Evolutionary conservation across 2,329 filamentous ascomycete genomes (phyloP).

Genomic region (Beauveria bassiana): DNA sequence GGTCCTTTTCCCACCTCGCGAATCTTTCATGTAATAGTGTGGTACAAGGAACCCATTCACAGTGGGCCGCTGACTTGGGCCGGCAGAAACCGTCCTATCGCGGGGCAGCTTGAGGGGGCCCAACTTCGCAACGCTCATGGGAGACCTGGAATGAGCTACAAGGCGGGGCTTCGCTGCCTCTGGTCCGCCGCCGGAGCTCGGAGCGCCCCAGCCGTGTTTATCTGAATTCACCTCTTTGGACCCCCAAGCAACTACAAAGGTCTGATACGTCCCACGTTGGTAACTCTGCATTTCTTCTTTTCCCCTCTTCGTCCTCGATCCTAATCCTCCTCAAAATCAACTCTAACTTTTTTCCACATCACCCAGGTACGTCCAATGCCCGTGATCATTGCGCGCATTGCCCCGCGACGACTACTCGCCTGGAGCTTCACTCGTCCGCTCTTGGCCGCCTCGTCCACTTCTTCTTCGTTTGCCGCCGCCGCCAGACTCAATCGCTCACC

Average conservation of each 20-base stretch:
- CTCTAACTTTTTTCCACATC: neutral
- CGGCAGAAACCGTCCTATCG: slow-evolving; percentile 14
- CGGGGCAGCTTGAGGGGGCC: neutral
- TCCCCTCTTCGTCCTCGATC: neutral
- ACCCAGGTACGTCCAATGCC: slow-evolving; percentile 23
- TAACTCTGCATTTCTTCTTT: neutral
- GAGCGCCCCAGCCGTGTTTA: neutral
- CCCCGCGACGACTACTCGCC: slow-evolving; percentile 9
- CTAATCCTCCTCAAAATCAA: neutral
- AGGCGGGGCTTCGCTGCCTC: neutral
- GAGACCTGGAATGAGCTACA: too few relatives aligned
- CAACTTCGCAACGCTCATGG: too few relatives aligned
- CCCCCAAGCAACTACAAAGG: neutral
- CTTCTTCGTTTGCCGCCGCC: neutral
- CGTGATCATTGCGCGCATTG: slow-evolving; percentile 14
- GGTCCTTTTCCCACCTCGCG: neutral
- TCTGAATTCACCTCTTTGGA: neutral
- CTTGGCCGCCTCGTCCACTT: neutral
- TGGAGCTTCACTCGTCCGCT: neutral
- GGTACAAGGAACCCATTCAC: slow-evolving; percentile 7
- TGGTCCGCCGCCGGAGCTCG: slow-evolving; percentile 6
- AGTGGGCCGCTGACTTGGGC: slow-evolving; percentile 13
- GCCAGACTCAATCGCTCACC: slow-evolving; percentile 3
- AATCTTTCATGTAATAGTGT: slow-evolving; percentile 11
- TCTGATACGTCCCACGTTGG: slow-evolving; percentile 2